Conservation (phyloP, 2,329 filamentous ascomycete genomes). For the Hirsutella thompsonii region DNA sequence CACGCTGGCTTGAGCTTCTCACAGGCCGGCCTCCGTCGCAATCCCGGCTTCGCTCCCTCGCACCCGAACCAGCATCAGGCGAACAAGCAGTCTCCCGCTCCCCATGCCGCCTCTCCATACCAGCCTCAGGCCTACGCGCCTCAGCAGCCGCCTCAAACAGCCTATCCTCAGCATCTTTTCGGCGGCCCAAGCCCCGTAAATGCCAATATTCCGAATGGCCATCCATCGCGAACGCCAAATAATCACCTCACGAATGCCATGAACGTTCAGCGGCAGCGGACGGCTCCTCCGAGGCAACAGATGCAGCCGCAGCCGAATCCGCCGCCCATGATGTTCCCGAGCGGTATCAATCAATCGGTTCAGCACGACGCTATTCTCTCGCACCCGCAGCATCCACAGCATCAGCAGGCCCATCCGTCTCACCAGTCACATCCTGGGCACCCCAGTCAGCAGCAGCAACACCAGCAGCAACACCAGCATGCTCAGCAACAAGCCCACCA, state of each 20-base stretch:
- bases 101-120: slow-evolving; percentile 42
- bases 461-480: slow-evolving; percentile 18
- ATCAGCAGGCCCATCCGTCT: slow-evolving; percentile 19
- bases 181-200: slow-evolving; percentile 31
- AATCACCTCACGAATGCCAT: slow-evolving; percentile 35
- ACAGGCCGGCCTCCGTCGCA: slow-evolving; percentile 35
- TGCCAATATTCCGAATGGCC: slow-evolving; percentile 33
- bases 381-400: slow-evolving; percentile 25
- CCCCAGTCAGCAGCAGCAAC: slow-evolving; percentile 18
- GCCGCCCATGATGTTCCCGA: slow-evolving; percentile 23
- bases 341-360: slow-evolving; percentile 26
- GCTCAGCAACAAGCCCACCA: slow-evolving; percentile 15
- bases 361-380: slow-evolving; percentile 29
- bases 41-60: slow-evolving; percentile 27
- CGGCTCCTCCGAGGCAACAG: slow-evolving; percentile 30
- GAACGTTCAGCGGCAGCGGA: slow-evolving; percentile 30
- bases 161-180: slow-evolving; percentile 42
- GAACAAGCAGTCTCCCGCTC: slow-evolving; percentile 42
- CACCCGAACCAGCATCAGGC: slow-evolving; percentile 36
- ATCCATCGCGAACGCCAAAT: slow-evolving; percentile 27
- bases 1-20: slow-evolving; percentile 41
- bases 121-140: slow-evolving; percentile 39
- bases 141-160: slow-evolving; percentile 33
- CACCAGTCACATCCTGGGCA: slow-evolving; percentile 13
- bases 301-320: slow-evolving; percentile 27